Evolutionary conservation across 2,329 filamentous ascomycete genomes (phyloP), one percentile per base, ranked within the genome.

Genomic region (Exophiala lecanii-corni): DNA sequence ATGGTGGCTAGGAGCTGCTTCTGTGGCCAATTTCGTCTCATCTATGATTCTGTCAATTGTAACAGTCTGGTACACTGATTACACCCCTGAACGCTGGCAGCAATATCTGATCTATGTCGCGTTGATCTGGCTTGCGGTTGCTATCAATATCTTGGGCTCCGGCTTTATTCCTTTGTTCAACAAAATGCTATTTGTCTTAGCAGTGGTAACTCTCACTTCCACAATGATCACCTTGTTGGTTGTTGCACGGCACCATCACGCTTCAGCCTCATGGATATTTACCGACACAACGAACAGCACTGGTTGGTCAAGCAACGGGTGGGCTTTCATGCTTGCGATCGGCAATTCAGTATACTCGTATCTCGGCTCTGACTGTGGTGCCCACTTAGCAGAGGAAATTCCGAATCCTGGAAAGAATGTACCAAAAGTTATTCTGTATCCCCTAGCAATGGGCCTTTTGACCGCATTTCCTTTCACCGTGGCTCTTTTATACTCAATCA

Each of bases 401-500:
- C 36, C 39, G 9, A 53, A 47, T 15, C 50, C 50, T 45, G 64
- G 68, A 5, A 58, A 63, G 28, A 61, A 69, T 23, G 63, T 67
- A 1, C 62, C 64, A 2, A 51, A 60, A 12, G 51, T 57, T 7
- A 39, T 52, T 2, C 62, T 67, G 1, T 55, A 64, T 2, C 46
- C 51, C 12, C 55, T 70, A 10, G 55, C 62, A 1, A 55, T 71
- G 13, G 71, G 66, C 13, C 54, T 59, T 36, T 39, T 59, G 9
- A 56, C 57, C 7, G 55, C 54, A 9, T 62, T 57, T 34, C 55
- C 55, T 13, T 60, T 59, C 20, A 39, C 55, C 1, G 20, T 58
- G n/a, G 47, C 50, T 2, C 34, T 59, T 7, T 55, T 71, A 3
- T 73, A 68, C 56, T 67, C 62, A 37, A 62, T 70, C 21, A 64